Conservation (phyloP, 345 rosid genomes). For the Eucalyptus polybractea region DNA sequence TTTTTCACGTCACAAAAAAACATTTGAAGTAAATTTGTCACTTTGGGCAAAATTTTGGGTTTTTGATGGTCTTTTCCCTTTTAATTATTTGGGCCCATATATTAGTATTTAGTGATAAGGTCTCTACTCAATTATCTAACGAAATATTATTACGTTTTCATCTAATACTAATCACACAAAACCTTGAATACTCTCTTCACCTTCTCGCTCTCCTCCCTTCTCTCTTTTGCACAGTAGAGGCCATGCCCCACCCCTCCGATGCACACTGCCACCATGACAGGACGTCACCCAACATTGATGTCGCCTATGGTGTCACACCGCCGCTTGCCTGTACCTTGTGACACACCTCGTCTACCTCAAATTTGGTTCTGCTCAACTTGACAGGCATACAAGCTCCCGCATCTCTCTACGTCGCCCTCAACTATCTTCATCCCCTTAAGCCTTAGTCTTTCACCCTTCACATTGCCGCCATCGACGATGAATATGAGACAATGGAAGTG, state of each 20-base stretch:
- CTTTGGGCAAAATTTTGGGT: too few relatives aligned
- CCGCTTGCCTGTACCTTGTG: background rate
- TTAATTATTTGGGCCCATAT: background rate
- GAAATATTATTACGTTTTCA: too few relatives aligned
- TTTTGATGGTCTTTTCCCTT: too few relatives aligned
- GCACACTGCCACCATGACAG: background rate
- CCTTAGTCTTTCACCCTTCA: background rate
- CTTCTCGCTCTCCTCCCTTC: background rate
- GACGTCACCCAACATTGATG: background rate
- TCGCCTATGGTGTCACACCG: background rate
- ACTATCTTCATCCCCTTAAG: background rate
- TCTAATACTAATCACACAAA: background rate
- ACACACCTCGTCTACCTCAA: background rate
- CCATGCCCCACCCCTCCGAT: background rate
- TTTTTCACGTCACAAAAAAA: too few relatives aligned
- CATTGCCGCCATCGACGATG: background rate
- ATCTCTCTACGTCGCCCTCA: background rate
- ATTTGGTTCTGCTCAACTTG: background rate
- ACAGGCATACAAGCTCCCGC: background rate
- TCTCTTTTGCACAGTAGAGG: background rate
- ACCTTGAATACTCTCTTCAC: background rate
- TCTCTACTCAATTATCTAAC: background rate
- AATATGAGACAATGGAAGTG: background rate
- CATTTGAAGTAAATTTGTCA: fast-evolving
- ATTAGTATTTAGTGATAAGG: background rate